Evolutionary conservation across 805 yeast species (phyloP), one percentile per base, ranked within the genome.

Genomic region (Deakozyma indianensis): DNA sequence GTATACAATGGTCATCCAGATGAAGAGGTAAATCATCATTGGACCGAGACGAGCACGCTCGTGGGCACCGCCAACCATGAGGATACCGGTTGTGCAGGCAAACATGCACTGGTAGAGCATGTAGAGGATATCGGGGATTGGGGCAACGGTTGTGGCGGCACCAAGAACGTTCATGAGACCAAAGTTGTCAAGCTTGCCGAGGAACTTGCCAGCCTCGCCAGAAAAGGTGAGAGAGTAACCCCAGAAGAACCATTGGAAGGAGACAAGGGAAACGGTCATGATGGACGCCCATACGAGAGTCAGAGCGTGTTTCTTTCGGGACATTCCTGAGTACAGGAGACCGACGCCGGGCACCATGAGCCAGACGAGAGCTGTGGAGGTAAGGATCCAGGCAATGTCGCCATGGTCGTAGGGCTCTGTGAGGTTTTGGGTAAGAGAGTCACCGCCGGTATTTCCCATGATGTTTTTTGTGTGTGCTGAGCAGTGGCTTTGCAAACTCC

Each of bases 171-270:
- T 69, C 72, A 71, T 82, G 57, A 90, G 71, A 51, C 87, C 80
- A 60, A 90, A 86, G 65, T 84, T 80, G 56, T 74, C 74, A 60
- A 90, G 69, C 49, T 85, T 75, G 47, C 98, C 98, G 53, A 86
- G 70, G 64, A 87, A 83, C 18, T 68, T 71, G 14, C 84, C 73
- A 15, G 76, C 78, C 47, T 71, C 66, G 59, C 80, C 84, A 22
- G 90, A 72, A 61, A 90, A 90, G 18, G 86, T 80, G 47, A 92
- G 72, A 14, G 96, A 84, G 65, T 83, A 90, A 51, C 97, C 98
- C 96, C 96, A 87, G 70, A 87, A 88, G 66, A 87, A 92, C 97
- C 98, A 90, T 64, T 92, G 96, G 75, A 92, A 86, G 1, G 83
- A 66, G 4, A 87, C 78, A 25, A 90, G 68, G 53, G 92, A 79